Evolutionary conservation across 1,139 yeast genomes (phyloP).

Genomic region (Casaregolazyma lundiana): DNA sequence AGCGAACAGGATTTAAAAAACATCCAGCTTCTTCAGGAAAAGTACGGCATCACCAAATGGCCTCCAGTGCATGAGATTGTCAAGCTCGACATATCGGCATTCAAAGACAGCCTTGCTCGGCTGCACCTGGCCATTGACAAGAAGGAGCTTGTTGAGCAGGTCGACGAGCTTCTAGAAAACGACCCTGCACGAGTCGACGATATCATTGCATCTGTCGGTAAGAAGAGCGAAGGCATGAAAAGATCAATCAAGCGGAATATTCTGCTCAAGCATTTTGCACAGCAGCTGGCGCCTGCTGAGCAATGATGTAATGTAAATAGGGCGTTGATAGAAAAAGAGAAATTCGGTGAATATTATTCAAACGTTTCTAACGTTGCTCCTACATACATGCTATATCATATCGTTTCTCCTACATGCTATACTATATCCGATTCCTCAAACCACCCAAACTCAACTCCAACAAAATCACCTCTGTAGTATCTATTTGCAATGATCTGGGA

Average conservation of each 20-base stretch:
- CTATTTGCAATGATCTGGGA: conserved; percentile 34
- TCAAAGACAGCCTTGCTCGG: conserved; percentile 26
- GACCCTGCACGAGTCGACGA: conserved; percentile 32
- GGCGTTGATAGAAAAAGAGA: too few relatives aligned
- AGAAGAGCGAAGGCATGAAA: conserved; percentile 25
- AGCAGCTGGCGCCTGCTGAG: conserved; percentile 4
- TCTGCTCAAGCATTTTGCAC: conserved; percentile 30
- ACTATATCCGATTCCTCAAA: conserved; percentile 27
- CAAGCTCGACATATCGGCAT: conserved; percentile 25
- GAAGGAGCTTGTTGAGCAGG: conserved; percentile 25
- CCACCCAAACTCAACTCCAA: conserved; percentile 19
- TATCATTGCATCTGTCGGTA: conserved; percentile 29
- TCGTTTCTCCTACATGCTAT: conserved; percentile 18
- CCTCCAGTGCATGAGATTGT: conserved; percentile 41
- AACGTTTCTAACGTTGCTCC: too few relatives aligned
- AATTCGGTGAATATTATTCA: too few relatives aligned
- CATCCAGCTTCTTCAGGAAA: conserved; percentile 44
- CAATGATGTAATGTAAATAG: not conserved
- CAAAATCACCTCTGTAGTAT: conserved; percentile 20
- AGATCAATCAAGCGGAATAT: conserved; percentile 33
- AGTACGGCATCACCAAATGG: conserved; percentile 56
- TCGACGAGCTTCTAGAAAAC: conserved; percentile 25
- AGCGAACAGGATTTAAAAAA: conserved; percentile 32
- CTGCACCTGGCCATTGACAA: conserved; percentile 26
- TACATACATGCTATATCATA: not conserved